Base-by-base conservation (phyloP, 371 early-diverging fungal genomes). In the Mortierella sp. region DNA sequence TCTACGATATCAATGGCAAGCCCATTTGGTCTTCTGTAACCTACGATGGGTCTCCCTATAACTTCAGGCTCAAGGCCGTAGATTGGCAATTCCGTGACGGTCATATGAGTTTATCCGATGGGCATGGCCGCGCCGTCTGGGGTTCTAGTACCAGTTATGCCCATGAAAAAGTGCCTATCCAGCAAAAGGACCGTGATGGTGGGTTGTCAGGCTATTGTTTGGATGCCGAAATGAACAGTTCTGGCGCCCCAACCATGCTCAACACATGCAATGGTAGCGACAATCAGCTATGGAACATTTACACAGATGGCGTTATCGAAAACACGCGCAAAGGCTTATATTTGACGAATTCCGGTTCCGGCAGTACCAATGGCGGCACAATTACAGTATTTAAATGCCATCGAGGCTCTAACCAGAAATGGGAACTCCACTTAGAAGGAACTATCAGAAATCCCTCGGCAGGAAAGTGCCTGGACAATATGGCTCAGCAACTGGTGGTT, bases 1-100 rank as follows among this genome's bases (percentile, higher is more conserved):
- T 64, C 64, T 71, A 71, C 64, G 71, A 71, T 26, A 24, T 8
- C 0, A 64, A 10, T 0, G 71, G 71, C 24, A 34, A 5, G 41
- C 24, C 39, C 40, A 67, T 10, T 2, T 67, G 68, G 68, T 8
- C 31, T 26, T 48, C 68, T n/a, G n/a, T 9, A 37, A 37, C 48
- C 7, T 19, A 50, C 47, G 16, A 37, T n/a, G 39, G 39, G 10
- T 44, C 50, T 48, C 8, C 14, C 8, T 1, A 43, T 19, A 45
- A 2, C 45, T n/a, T 65, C 11, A 65, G 66, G 44, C 45, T 65
- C 45, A 26, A 26, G 4, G 41, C 45, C 45, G 45, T 1, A 2
- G 2, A 7, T 19, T 65, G 66, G 45, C 19, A 19, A n/a, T 65
- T 65, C 19, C 14, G 1, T 1, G 29, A 43, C 45, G 45, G 66